These are phyloP conservation scores for Pyrus bretschneideri DNA, from an alignment of 306 rosid genomes.

Conservation along the genomic window DNA sequence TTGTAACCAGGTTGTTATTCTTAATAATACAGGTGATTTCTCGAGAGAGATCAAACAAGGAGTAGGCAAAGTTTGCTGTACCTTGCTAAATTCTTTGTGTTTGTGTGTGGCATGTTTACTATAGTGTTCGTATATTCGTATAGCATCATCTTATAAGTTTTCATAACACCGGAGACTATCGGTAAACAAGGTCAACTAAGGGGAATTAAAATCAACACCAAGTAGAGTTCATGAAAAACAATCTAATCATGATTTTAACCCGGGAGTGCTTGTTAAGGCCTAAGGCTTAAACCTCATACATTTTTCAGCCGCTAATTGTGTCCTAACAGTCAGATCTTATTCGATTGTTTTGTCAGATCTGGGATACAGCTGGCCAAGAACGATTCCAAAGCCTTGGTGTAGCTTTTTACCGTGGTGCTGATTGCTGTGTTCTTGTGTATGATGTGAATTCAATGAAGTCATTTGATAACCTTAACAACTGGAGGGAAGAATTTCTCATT, in stretches of 20 bases:
- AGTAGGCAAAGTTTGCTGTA: no score
- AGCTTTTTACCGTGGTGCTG: constrained; percentile 99
- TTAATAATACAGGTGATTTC: no score
- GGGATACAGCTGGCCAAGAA: constrained; percentile 99
- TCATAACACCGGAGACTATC: no score
- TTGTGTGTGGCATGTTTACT: no score
- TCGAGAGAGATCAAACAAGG: no score
- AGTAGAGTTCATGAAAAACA: background rate
- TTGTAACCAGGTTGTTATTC: no score
- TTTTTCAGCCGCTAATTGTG: background rate
- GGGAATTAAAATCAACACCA: no score
- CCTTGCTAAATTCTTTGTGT: no score
- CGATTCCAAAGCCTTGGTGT: constrained; percentile 98
- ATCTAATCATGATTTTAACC: background rate
- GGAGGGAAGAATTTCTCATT: constrained; percentile 98
- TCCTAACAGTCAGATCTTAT: background rate
- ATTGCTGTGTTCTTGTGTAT: constrained; percentile 98
- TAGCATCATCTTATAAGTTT: no score
- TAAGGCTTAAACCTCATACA: background rate
- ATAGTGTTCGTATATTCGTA: no score
- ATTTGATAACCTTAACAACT: constrained; percentile 92
- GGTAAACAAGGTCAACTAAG: no score
- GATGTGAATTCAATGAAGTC: constrained; percentile 97
- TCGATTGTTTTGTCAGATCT: constrained; percentile 46
- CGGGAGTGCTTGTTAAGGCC: background rate